Base-by-base conservation (phyloP, 768 basidiomycete genomes). In the Phylloporus sp. region DNA sequence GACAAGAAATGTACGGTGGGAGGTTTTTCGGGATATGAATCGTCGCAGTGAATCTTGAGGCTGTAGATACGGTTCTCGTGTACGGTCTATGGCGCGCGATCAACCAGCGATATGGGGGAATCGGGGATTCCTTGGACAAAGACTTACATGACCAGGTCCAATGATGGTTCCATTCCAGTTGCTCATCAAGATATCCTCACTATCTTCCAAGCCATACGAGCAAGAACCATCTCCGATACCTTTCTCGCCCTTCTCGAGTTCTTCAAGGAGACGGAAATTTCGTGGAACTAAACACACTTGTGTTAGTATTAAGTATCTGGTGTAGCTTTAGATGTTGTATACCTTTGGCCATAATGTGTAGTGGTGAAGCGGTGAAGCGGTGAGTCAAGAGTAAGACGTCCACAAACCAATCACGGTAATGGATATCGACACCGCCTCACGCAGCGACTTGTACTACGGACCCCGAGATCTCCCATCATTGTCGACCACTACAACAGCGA, bases 91-190 rank as follows among this genome's bases (percentile, higher is more conserved):
- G 12, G 36, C 22, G 18, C 44, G 15, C 44, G 59, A 58, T 62
- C 43, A 61, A 55, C 26, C 15, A 20, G 16, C 55, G 55, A 56
- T 59, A 47, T 39, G 51, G 24, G 45, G 36, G 18, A 56, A 49
- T 57, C 51, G 48, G 48, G 36, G 18, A 18, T 31, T 24, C 39
- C 9, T 41, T 31, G 20, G 26, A 26, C 8, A 31, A n/a, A 20
- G 18, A 76, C 90, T 55, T 70, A 95, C 93, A 72, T 99, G 95
- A 46, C 95, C 95, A 28, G 97, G 97, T 9, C 97, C 97, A 55
- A 99, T 92, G 75, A 99, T 95, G 20, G 97, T 99, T 45, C 97
- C 95, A 65, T 97, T 97, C 97, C 97, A 99, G 70, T 91, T 79
- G 73, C 82, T 88, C 95, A 99, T 97, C 76, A 91, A 76, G 75